These are phyloP conservation scores for Paecilomyces fulvus DNA, from an alignment of 2,329 filamentous ascomycete species.

Conservation along the genomic window DNA sequence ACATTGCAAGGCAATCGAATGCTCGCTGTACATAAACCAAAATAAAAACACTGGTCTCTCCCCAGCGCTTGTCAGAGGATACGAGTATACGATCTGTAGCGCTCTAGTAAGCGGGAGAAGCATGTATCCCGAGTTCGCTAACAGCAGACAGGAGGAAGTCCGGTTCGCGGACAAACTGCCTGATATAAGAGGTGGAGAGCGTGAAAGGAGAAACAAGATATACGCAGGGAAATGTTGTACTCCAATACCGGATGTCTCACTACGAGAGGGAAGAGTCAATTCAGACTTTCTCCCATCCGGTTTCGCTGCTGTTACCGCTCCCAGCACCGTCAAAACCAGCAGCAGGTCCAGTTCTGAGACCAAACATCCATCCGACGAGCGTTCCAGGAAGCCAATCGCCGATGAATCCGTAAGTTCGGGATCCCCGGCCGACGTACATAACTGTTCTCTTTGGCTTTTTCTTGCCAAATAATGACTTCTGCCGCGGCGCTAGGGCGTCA, in stretches of 20 bases:
- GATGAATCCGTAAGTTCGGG: conserved; percentile 74
- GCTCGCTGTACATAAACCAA: neutral
- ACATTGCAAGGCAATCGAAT: neutral
- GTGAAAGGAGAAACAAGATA: neutral
- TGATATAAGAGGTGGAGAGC: neutral
- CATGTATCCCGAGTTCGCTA: neutral
- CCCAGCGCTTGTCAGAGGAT: neutral
- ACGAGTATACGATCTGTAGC: neutral
- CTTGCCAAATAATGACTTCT: conserved; percentile 31
- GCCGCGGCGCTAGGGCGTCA: conserved; percentile 62
- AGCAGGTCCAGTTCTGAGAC: conserved; percentile 45
- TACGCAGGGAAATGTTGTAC: neutral
- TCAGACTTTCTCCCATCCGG: conserved; percentile 27
- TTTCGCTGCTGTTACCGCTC: conserved; percentile 26
- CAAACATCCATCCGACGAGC: conserved; percentile 91
- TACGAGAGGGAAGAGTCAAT: neutral
- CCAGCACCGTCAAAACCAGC: conserved; percentile 12
- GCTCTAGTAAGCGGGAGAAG: neutral
- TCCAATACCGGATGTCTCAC: neutral
- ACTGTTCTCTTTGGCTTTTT: conserved; percentile 41
- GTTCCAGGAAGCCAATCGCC: conserved; percentile 69
- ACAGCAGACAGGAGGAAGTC: neutral
- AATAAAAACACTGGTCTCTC: neutral
- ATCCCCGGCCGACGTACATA: conserved; percentile 76
- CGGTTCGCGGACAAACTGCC: neutral